Evolutionary conservation across 1,284 basidiomycete genomes (phyloP).

Genomic region (Pyrrhoderma noxium): DNA sequence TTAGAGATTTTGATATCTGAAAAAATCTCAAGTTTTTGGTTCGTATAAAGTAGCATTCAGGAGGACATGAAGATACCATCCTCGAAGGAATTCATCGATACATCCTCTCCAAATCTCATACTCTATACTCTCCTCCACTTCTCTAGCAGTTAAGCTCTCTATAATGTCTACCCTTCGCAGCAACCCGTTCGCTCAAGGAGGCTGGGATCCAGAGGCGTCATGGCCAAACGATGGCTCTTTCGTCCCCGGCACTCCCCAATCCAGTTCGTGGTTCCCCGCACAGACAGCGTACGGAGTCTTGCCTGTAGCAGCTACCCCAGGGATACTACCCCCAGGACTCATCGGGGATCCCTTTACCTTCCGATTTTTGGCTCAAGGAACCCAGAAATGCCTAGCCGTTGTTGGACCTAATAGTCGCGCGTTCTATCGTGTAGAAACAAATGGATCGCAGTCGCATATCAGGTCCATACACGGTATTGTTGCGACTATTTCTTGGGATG

Average conservation of each 20-base stretch:
- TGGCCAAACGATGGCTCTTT: conserved; percentile 10
- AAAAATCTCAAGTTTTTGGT: neutral
- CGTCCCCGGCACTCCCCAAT: conserved; percentile 1
- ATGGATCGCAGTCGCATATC: conserved; percentile 2
- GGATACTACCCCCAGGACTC: conserved; percentile 9
- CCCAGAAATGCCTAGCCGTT: conserved; percentile 10
- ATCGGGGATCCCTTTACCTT: conserved; percentile 12
- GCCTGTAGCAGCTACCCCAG: conserved; percentile 9
- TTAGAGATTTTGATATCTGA: too few relatives aligned
- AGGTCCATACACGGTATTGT: neutral
- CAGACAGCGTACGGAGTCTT: conserved; percentile 13
- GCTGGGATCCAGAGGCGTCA: conserved; percentile 10
- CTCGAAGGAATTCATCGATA: too few relatives aligned
- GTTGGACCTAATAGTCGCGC: conserved; percentile 6
- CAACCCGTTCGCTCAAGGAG: conserved; percentile 15
- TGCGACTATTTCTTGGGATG: conserved; percentile 10
- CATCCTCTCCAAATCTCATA: neutral
- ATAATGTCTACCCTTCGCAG: conserved; percentile 3
- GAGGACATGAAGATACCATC: neutral
- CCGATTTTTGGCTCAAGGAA: conserved; percentile 14
- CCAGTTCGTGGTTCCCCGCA: conserved; percentile 10
- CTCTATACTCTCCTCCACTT: neutral
- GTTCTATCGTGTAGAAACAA: conserved; percentile 9
- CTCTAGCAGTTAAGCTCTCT: neutral
- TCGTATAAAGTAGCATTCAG: neutral